Base-by-base conservation (phyloP, 805 yeast genomes). In the Cyberlindnera nakhonratchasimensis region DNA sequence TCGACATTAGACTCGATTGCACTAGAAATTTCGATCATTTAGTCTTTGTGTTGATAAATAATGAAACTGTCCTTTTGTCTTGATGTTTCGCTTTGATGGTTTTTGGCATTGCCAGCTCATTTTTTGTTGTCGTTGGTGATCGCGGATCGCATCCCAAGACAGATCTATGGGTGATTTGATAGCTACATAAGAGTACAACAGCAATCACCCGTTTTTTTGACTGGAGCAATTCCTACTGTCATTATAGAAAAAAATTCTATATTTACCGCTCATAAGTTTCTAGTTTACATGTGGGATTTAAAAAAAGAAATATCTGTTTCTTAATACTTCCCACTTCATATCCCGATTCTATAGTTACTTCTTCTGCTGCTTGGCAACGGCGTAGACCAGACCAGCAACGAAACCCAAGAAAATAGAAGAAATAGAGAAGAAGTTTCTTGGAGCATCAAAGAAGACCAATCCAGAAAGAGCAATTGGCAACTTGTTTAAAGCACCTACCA, bases 401-500 rank as follows among this genome's bases (percentile, higher is more conserved):
- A 93, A 93, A 45, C 99, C 99, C 53, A 91, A 75, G 59, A 87
- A 78, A 62, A 93, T 93, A 36, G 99, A 91, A 29, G 89, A 69
- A 50, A 91, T 82, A 28, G 96, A 85, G 75, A 85, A 80, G 72
- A 93, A 86, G 74, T 95, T 93, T 62, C 85, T 86, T 47, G 96
- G 90, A 44, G 96, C 95, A 59, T 88, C 96, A 61, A 93, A 93
- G 78, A 93, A 91, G 54, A 93, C 62, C 65, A 93, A 78, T 31
- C 99, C 99, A 29, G 96, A 82, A 46, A 93, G 75, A 13, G 99
- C 99, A 61, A 93, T 88, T 62, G 99, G 99, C 58, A 93, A 80
- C 72, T 93, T 93, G 80, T 93, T 93, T 67, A 93, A 79, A 42
- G 99, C 99, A 66, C 99, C 99, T 46, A 93, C 98, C 99, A 93